Conservation (phyloP, 495 filamentous ascomycete genomes). For the Xylaria flabelliformis region DNA sequence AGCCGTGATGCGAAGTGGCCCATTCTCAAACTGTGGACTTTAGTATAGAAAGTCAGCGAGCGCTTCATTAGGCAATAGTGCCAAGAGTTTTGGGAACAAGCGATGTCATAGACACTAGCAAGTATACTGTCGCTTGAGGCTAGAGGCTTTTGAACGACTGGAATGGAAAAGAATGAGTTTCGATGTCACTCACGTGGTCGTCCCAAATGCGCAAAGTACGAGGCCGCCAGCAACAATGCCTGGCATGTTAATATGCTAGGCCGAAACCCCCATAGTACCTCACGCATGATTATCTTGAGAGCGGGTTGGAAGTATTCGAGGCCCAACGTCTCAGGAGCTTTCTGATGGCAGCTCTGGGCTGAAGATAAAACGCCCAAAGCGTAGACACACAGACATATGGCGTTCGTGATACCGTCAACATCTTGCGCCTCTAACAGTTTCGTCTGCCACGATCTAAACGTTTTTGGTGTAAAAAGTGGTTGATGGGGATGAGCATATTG, state of each 20-base stretch:
- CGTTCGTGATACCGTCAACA: constrained; percentile 36
- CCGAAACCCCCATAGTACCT: constrained; percentile 43
- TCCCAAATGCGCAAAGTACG: constrained; percentile 46
- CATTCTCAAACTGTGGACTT: constrained; percentile 45
- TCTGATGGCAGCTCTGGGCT: constrained; percentile 28
- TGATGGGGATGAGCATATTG: constrained; percentile 43
- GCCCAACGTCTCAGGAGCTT: constrained; percentile 37
- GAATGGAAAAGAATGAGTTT: not conserved
- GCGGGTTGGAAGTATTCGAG: constrained; percentile 46
- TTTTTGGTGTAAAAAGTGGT: constrained; percentile 40
- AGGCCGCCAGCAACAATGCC: constrained; percentile 44
- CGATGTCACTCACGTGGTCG: constrained; percentile 33
- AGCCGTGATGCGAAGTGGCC: constrained; percentile 41
- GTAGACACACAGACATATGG: constrained; percentile 47
- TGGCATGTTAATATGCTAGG: constrained; percentile 40
- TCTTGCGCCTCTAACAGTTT: constrained; percentile 36
- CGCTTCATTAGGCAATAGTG: not conserved
- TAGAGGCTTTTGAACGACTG: not conserved
- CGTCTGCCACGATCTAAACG: constrained; percentile 40
- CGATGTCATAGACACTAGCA: not conserved
- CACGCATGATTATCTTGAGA: constrained; percentile 41
- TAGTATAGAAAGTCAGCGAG: not conserved
- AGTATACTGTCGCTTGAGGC: not conserved
- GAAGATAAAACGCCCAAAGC: constrained; percentile 40
- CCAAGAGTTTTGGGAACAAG: not conserved